phyloP scores from a whole-genome alignment of 371 early-diverging fungal species.

The Actinomucor elegans region DNA sequence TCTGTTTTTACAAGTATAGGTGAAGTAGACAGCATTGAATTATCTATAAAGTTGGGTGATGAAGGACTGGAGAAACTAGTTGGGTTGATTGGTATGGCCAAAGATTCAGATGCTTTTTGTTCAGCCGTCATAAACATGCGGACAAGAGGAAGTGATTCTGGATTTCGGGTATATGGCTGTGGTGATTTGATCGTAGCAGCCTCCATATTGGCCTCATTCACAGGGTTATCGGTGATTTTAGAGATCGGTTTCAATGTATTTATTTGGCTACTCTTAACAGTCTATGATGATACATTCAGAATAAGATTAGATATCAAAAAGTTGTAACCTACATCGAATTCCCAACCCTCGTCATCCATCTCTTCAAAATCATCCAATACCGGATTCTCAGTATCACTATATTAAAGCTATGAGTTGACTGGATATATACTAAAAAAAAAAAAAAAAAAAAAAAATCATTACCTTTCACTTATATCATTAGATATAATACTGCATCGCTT shows the following conservation, averaged over 20 bases:
- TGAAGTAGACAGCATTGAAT: not conserved
- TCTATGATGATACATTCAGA: not conserved
- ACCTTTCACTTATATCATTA: constrained; percentile 47
- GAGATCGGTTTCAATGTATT: not conserved
- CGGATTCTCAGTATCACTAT: constrained; percentile 22
- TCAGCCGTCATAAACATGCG: constrained; percentile 41
- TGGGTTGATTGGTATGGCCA: not conserved
- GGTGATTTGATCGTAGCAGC: not conserved
- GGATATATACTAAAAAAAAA: too few relatives aligned
- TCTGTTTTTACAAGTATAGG: not conserved
- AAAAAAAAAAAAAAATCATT: not conserved
- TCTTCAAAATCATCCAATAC: constrained; percentile 31
- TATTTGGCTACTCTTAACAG: not conserved
- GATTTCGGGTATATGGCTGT: constrained; percentile 26
- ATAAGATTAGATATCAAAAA: not conserved
- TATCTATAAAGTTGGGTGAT: not conserved
- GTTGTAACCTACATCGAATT: constrained; percentile 40
- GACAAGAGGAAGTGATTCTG: constrained; percentile 39
- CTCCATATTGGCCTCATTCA: not conserved
- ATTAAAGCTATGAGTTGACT: too few relatives aligned
- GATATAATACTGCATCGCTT: constrained; percentile 45
- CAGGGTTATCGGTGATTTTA: not conserved
- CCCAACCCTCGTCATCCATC: constrained; percentile 42
- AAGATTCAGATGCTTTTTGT: constrained; percentile 5
- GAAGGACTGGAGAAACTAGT: not conserved